Conservation (phyloP, 1,284 basidiomycete genomes). For the Singerocomus rubriflavus region DNA sequence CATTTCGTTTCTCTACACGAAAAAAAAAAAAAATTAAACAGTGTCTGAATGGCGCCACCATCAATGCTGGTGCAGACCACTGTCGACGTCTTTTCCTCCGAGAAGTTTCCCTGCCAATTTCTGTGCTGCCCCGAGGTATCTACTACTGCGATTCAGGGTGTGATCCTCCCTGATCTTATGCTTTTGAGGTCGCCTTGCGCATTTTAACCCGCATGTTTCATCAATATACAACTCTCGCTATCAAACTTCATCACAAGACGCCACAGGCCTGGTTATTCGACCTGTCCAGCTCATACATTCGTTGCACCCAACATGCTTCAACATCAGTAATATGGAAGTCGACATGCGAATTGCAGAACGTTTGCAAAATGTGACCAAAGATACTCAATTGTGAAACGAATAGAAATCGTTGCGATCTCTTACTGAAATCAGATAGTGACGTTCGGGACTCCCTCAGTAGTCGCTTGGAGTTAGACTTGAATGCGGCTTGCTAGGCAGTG, state of each 20-base stretch:
- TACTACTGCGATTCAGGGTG: neutral
- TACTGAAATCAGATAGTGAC: neutral
- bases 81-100: neutral
- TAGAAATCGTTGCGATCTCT: neutral
- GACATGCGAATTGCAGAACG: neutral
- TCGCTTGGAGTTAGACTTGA: neutral
- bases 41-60: neutral
- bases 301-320: neutral
- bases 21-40: neutral
- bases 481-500: neutral
- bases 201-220: neutral
- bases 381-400: neutral
- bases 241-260: neutral
- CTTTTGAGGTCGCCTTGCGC: neutral
- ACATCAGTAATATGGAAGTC: constrained; percentile 10
- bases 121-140: neutral
- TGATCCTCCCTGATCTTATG: neutral
- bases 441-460: neutral
- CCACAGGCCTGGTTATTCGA: constrained; percentile 1
- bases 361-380: neutral
- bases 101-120: neutral
- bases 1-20: constrained; percentile 4
- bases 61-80: neutral
- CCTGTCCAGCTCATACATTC: neutral
- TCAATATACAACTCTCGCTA: neutral